Evolutionary conservation across 768 basidiomycete genomes (phyloP), one percentile per base, ranked within the genome.

Genomic region (Hygrocybe coccinea): DNA sequence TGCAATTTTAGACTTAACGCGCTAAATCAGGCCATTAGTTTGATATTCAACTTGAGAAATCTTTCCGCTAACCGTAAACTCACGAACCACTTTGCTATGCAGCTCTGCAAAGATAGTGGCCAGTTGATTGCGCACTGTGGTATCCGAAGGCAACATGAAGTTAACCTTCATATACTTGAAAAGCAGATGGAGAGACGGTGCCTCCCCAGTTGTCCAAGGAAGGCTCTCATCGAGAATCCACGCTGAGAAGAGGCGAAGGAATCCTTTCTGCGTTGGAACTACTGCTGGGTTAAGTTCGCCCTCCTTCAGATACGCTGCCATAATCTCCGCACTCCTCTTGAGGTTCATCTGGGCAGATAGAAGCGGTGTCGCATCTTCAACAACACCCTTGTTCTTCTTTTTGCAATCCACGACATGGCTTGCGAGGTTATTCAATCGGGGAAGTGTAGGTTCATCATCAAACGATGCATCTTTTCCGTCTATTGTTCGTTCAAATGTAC

Each of bases 141-240:
- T 67, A 47, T 69, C 67, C 19, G 54, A 55, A 2, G 65, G 68
- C 17, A 69, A 59, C 11, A 17, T 22, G 35, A 50, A 64, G 19
- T 54, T 35, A 45, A 60, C 35, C 47, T 62, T 58, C 44, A 60
- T 49, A 44, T 57, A 62, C 25, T 53, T 35, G 56, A 64, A 67
- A 11, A 64, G 48, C 33, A 58, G 10, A 4, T 39, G 53, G 10
- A 64, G 55, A 1, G 58, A 38, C 15, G 57, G 60, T 45, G 66
- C 54, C 41, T 69, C 62, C 8, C 65, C 66, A 1, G 66, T 66
- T 2, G 67, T 69, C 61, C 66, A 72, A 15, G 66, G 68, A 15
- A 68, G 60, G 52, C 64, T 65, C 35, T 70, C 65, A 33, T 71
- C 69, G 2, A 70, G 52, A 14, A 71, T 67, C 65, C 67, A 72